These are phyloP conservation scores for Lentinus brumalis DNA, from an alignment of 768 basidiomycete species.

Conservation along the genomic window DNA sequence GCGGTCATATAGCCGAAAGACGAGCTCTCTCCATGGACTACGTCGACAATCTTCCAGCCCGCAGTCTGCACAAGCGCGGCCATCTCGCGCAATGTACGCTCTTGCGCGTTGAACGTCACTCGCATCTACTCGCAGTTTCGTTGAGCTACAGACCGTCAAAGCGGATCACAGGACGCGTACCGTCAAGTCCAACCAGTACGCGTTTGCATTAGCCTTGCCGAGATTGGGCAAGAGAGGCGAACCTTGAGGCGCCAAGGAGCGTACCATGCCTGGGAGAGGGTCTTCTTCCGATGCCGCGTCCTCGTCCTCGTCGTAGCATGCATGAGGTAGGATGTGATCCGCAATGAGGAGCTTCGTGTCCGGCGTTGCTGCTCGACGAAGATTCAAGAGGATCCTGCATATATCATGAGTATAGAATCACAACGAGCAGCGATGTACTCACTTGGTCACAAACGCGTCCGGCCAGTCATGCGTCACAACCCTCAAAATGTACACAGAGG, in stretches of 20 bases:
- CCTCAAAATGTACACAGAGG: constrained; percentile 67
- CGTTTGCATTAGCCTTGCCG: constrained; percentile 69
- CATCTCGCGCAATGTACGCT: constrained; percentile 68
- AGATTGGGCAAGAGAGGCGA: constrained; percentile 72
- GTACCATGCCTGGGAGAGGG: constrained; percentile 46
- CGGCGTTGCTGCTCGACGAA: constrained; percentile 41
- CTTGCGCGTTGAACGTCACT: constrained; percentile 65
- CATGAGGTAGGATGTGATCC: constrained; percentile 70
- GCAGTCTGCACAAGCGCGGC: constrained; percentile 55
- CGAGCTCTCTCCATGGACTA: constrained; percentile 61
- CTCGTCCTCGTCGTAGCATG: constrained; percentile 54
- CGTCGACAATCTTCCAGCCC: constrained; percentile 69
- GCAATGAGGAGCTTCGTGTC: constrained; percentile 67
- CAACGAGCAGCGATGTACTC: background rate
- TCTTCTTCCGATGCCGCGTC: constrained; percentile 32
- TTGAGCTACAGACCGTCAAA: background rate
- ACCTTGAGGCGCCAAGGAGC: constrained; percentile 52
- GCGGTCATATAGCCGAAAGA: constrained; percentile 75
- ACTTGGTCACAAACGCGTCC: constrained; percentile 44
- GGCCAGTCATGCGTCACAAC: constrained; percentile 83
- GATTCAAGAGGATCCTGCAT: constrained; percentile 44
- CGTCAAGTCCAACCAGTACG: constrained; percentile 71
- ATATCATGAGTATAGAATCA: background rate
- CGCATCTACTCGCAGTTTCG: constrained; percentile 53
- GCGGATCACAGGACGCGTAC: constrained; percentile 40